Evolutionary conservation across 257 asterid species (phyloP), one percentile per base, ranked within the genome.

Genomic region (Ballota nigra): DNA sequence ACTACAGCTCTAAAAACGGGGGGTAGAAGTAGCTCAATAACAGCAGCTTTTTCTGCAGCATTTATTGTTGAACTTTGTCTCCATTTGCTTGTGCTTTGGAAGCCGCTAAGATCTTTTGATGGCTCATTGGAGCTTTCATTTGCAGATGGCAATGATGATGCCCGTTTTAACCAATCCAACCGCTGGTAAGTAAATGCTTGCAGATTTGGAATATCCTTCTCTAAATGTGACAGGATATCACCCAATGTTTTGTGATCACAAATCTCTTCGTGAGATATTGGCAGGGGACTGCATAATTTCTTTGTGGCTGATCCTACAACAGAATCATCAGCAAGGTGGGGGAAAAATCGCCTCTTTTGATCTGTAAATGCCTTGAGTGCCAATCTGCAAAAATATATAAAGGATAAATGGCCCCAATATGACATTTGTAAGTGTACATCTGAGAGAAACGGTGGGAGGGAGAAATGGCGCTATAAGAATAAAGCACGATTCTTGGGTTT

Each of bases 341-440:
- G 96, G 76, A 94, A 94, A 75, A 89, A 89, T 55, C 89, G 88
- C 75, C 85, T 80, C 71, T 94, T 94, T 83, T 94, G 97, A 83
- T 89, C 96, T 31, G 87, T 85, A 75, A 94, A 94, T 45, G 97
- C 97, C 78, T 88, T 89, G 29, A 94, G 97, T 78, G 99, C 99
- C 88, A 94, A 86, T 80, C 98, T 92, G 87, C 67, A 71, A 71
- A 72, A n/a, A 52, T 26, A 36, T 28, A 51, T 60, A 45, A 34
- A 15, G 47, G 62, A 66, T 2, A 51, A 43, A 11, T 13, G 34
- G n/a, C 20, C 47, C 52, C 33, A 49, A 31, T 49, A 49, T 5
- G 57, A 1, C 57, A 49, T 49, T 49, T n/a, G 43, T 31, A 55
- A 36, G 29, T 0, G 24, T 6, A 69, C 24, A 16, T 40, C 13